Conservation (phyloP, 2,329 filamentous ascomycete genomes). For the Fusarium sterilihyphosum region DNA sequence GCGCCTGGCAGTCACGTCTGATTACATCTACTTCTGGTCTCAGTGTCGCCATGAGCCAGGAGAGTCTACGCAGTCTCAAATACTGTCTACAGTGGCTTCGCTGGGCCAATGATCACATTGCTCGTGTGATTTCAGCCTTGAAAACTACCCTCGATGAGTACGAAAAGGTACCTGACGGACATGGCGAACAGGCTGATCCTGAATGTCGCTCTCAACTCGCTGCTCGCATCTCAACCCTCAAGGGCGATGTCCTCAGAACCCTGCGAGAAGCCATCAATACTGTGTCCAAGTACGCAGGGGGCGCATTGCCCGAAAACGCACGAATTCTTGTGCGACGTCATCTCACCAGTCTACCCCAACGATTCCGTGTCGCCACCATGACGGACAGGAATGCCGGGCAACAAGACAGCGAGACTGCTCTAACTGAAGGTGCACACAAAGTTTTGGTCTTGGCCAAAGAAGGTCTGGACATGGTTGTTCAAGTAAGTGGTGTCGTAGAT, state of each 20-base stretch:
- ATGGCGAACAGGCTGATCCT: slow-evolving; percentile 2
- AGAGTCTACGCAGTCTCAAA: slow-evolving; percentile 84
- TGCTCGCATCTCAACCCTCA: slow-evolving; percentile 73
- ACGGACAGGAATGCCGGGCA: slow-evolving; percentile 39
- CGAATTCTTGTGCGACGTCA: slow-evolving; percentile 83
- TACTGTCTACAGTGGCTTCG: slow-evolving; percentile 85
- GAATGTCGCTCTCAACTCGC: slow-evolving; percentile 57
- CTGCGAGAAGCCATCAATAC: slow-evolving; percentile 84
- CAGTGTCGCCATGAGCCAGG: slow-evolving; percentile 89
- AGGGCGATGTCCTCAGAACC: slow-evolving; percentile 77
- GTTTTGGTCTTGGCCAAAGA: slow-evolving; percentile 89
- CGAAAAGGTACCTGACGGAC: slow-evolving; percentile 58
- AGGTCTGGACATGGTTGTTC: slow-evolving; percentile 91
- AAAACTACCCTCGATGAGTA: slow-evolving; percentile 83
- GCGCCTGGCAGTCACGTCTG: slow-evolving; percentile 80
- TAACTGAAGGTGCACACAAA: slow-evolving; percentile 71
- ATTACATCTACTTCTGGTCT: slow-evolving; percentile 92
- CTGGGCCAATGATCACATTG: slow-evolving; percentile 84
- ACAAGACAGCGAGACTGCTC: slow-evolving; percentile 50
- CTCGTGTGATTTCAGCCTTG: slow-evolving; percentile 77
- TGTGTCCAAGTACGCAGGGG: slow-evolving; percentile 91
- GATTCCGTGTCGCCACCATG: slow-evolving; percentile 79
- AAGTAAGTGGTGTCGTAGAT: slow-evolving; percentile 88
- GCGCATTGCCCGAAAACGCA: slow-evolving; percentile 89
- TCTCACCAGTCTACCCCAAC: slow-evolving; percentile 83